A percentile compares a stretch with the other conserved stretches of the same genome.
Evolutionary conservation across 1,284 basidiomycete species (phyloP).

Genomic region (Cutaneotrichosporon cyanovorans): DNA sequence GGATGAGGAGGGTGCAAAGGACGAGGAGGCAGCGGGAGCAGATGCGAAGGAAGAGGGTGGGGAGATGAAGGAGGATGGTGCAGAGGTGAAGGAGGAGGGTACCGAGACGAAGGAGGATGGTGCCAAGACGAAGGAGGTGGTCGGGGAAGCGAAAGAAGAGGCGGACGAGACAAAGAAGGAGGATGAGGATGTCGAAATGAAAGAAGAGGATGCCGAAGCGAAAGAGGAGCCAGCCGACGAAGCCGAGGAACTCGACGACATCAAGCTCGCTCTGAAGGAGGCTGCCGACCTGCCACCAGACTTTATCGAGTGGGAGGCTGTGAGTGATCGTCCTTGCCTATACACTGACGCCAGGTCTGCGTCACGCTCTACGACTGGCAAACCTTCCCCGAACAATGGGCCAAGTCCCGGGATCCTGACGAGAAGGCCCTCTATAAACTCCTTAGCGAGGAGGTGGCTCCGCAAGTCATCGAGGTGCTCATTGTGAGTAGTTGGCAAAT

Average conservation of each 20-base stretch:
- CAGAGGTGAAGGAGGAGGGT: constrained; percentile 10
- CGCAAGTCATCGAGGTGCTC: constrained; percentile 46
- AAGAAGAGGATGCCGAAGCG: constrained; percentile 11
- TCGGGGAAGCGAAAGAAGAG: constrained; percentile 20
- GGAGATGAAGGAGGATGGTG: constrained; percentile 3
- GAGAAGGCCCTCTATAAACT: constrained; percentile 49
- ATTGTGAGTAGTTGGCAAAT: constrained; percentile 26
- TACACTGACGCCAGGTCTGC: constrained; percentile 42
- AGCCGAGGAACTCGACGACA: constrained; percentile 20
- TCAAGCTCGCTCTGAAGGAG: constrained; percentile 35
- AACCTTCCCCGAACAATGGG: constrained; percentile 47
- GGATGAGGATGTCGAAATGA: constrained; percentile 3
- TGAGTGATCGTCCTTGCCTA: constrained; percentile 21
- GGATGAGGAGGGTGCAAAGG: constrained; percentile 12
- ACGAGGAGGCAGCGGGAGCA: constrained; percentile 12
- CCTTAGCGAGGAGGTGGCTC: constrained; percentile 45
- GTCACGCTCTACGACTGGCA: constrained; percentile 50
- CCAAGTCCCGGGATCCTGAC: constrained; percentile 47
- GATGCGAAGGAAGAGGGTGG: constrained; percentile 2
- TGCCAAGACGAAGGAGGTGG: constrained; percentile 2
- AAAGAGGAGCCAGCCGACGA: constrained; percentile 14
- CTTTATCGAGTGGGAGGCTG: constrained; percentile 49
- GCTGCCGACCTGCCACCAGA: constrained; percentile 32
- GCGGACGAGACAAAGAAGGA: constrained; percentile 6
- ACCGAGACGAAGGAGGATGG: constrained; percentile 13